Evolutionary conservation across 2,329 filamentous ascomycete species (phyloP), one percentile per base, ranked within the genome.

Genomic region (Hypoxylon sp.): DNA sequence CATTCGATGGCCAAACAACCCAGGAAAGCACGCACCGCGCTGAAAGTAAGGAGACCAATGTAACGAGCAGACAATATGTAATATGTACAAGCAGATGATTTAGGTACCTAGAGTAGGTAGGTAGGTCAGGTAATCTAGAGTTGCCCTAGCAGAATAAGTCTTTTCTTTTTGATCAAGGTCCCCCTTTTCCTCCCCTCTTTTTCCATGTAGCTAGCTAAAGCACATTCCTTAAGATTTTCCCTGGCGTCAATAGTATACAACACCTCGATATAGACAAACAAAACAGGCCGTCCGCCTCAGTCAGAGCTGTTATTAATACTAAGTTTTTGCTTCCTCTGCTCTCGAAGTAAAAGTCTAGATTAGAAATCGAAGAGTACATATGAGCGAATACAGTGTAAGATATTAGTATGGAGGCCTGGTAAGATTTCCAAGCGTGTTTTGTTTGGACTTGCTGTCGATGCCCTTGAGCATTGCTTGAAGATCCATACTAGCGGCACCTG

Each of bases 391-490:
- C 16, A 50, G 36, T 43, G 46, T 47, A 38, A 5, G 49, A 35
- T 43, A 23, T 57, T 45, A 70, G 44, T 70, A 70, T 23, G 67
- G 67, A 11, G 67, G 67, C 37, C 57, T 66, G 8, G 60, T 66
- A 13, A 70, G 63, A 37, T 69, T 70, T 16, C 67, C 67, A 6
- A 69, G 45, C 2, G 64, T 66, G 49, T 65, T 63, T 37, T 68
- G 64, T 41, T 60, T 59, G 2, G 66, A 67, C 34, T 65, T 68
- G 58, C 65, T 70, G 51, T 67, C 67, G 45, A 71, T 70, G 1
- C 68, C 67, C 55, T 63, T 67, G 1, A 71, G 64, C 51, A 71
- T 54, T 7, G 67, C 64, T 37, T 71, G 67, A 9, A 71, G 57
- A 42, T 71, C 67, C 56, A 67, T 54, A 35, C 57, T 55, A 12